Base-by-base conservation (phyloP, 495 filamentous ascomycete species). In the Zalerion maritima region DNA sequence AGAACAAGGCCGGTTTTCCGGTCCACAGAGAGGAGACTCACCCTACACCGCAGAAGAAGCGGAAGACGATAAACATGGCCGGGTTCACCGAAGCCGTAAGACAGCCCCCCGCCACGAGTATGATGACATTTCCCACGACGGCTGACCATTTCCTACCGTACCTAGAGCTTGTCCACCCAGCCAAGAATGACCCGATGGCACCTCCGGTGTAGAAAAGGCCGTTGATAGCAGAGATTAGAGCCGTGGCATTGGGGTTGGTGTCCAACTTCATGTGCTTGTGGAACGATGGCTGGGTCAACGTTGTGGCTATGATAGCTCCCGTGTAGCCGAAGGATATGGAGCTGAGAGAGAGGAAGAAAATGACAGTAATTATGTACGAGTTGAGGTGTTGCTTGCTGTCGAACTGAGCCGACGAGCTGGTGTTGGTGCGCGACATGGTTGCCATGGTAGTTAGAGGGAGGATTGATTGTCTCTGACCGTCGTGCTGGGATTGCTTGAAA, bases 181-280 rank as follows among this genome's bases (percentile, higher is more conserved):
- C 24, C 2, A 28, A n/a, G 18, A 45, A 24, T 2, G 39, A 30
- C 2, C 41, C 42, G 21, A 42, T 29, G 13, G 46, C 35, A 26
- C 35, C 44, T 0, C 44, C 47, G 3, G 42, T 36, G 20, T 52
- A 40, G 37, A 44, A 52, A 8, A 46, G 24, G 6, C 45, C 42
- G 27, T 48, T 48, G 10, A 32, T 51, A n/a, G 44, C 39, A 2
- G 47, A 42, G 10, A 41, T 35, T 4, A 50, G 30, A 8, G 25
- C 26, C 3, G 35, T 36, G 1, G 26, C 47, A 37, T 51, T 21
- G n/a, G 17, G 6, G 18, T 32, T 18, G 8, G 44, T 51, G 18
- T 36, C 42, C 12, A 51, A 34, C 10, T 38, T 24, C 20, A 52
- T 43, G 31, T 52, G 49, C 5, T 21, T 19, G 22, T 40, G 30